Conservation (phyloP, 441 rosid species). For the Sinapis alba region DNA sequence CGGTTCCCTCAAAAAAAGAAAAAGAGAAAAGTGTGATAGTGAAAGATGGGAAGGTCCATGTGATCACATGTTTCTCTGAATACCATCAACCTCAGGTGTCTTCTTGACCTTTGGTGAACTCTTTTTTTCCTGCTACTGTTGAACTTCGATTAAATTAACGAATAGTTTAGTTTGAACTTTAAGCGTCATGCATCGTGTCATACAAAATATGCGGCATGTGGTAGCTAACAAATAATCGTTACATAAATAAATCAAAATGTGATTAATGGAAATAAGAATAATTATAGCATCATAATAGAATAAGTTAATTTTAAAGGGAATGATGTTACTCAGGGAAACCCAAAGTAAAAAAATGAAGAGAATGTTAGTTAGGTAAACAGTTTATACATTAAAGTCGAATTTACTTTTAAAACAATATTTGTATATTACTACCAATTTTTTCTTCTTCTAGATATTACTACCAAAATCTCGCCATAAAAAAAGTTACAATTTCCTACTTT, state of each 20-base stretch:
- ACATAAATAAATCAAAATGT: not conserved
- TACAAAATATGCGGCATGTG: slow-evolving; percentile 38
- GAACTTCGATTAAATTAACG: not conserved
- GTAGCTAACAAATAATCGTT: slow-evolving; percentile 33
- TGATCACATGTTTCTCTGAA: slow-evolving; percentile 58
- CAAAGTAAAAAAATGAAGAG: not conserved
- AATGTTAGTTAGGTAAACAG: not conserved
- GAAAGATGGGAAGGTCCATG: slow-evolving; percentile 56
- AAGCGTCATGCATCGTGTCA: slow-evolving; percentile 36
- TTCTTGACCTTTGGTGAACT: slow-evolving; percentile 23
- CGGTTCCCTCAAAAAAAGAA: slow-evolving; percentile 29
- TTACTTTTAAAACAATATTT: not conserved
- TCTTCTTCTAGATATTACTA: not conserved
- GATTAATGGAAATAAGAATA: slow-evolving; percentile 3
- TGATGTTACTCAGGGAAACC: not conserved
- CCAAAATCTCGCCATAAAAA: not conserved
- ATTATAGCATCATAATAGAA: not conserved
- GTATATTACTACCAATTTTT: not conserved
- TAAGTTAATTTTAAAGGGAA: not conserved
- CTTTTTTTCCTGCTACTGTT: slow-evolving; percentile 4
- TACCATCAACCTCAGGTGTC: slow-evolving; percentile 42
- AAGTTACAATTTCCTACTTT: not conserved
- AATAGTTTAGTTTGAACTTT: slow-evolving; percentile 19
- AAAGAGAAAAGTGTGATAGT: slow-evolving; percentile 14
- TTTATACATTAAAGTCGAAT: not conserved